Percentiles rank a stretch among this genome's conserved stretches.
Evolutionary conservation across 176 grass and related monocot genomes (phyloP).

Genomic region (Oryza officinalis): DNA sequence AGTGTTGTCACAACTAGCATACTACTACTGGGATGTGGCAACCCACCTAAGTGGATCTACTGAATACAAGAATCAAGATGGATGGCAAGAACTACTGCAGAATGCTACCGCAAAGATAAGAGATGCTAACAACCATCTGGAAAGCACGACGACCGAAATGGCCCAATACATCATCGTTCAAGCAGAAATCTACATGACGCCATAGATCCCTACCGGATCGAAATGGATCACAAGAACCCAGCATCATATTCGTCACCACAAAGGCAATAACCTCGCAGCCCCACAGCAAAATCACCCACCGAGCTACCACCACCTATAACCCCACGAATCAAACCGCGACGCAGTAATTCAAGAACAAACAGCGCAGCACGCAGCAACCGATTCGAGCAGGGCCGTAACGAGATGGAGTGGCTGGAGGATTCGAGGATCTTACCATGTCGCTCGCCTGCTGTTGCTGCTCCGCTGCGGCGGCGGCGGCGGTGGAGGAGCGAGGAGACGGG

Average conservation of each 20-base stretch:
- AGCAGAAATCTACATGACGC: background rate
- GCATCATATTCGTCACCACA: background rate
- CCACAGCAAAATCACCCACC: background rate
- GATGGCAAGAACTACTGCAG: background rate
- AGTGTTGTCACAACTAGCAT: background rate
- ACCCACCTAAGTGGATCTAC: background rate
- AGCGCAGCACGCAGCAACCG: background rate
- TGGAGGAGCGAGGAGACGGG: constrained; percentile 18
- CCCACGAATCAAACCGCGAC: background rate
- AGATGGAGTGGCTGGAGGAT: no score
- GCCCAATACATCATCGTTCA: background rate
- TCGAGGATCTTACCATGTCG: constrained; percentile 45
- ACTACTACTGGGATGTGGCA: background rate
- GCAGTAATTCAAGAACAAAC: background rate
- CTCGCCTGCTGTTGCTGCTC: constrained; percentile 11
- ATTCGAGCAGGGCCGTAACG: background rate
- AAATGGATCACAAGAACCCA: background rate
- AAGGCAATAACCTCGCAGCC: background rate
- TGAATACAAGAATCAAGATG: background rate
- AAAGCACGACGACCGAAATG: background rate
- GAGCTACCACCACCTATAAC: background rate
- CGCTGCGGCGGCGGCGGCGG: constrained; percentile 12
- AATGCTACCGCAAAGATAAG: background rate
- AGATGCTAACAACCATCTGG: background rate
- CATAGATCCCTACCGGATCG: background rate